A percentile compares a stretch with the other conserved stretches of the same genome.
Conservation (phyloP, 1,284 basidiomycete genomes). For the Xerocomus subilludens region DNA sequence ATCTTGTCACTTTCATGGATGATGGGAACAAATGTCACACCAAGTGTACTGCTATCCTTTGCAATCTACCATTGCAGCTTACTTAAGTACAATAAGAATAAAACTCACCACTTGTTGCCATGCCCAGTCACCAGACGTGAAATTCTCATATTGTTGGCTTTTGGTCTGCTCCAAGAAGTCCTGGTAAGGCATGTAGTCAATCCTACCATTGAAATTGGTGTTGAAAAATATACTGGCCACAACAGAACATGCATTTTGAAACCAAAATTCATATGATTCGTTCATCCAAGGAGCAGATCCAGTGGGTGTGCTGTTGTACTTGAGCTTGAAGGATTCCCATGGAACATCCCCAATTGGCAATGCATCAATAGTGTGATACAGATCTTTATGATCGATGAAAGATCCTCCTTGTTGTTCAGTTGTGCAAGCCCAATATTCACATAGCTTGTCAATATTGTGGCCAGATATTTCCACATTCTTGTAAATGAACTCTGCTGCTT, state of each 20-base stretch:
- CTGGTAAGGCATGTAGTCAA: neutral
- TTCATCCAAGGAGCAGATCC: neutral
- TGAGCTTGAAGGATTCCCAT: neutral
- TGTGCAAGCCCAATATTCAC: neutral
- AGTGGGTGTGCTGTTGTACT: neutral
- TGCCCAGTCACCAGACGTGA: neutral
- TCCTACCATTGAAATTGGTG: neutral
- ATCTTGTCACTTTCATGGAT: constrained; percentile 28
- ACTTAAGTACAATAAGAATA: neutral
- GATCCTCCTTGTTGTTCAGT: too few species aligned
- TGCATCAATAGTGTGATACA: neutral
- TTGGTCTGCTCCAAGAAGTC: neutral
- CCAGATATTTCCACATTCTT: neutral
- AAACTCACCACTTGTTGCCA: neutral
- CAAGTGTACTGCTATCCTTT: neutral
- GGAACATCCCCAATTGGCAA: neutral
- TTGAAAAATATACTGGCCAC: neutral
- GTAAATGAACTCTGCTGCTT: neutral
- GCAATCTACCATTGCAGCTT: neutral
- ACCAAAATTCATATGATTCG: neutral
- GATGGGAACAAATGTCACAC: constrained; percentile 9
- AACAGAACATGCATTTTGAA: neutral
- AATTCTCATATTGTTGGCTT: neutral
- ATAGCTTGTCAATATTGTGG: neutral
- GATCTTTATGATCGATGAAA: neutral